Evolutionary conservation across 768 basidiomycete genomes (phyloP).

Genomic region (Tephrocybe rancida): DNA sequence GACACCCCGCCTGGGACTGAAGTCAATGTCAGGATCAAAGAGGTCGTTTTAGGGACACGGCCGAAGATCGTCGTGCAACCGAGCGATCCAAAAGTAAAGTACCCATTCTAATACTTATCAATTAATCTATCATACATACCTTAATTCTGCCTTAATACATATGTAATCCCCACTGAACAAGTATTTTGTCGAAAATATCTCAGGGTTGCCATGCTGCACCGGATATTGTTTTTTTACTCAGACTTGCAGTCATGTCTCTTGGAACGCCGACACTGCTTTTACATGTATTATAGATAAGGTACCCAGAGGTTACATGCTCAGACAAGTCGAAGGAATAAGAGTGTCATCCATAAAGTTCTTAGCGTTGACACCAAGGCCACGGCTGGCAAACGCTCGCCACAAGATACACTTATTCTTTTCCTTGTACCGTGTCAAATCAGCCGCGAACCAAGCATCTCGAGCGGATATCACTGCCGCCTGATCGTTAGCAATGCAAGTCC

Average conservation of each 20-base stretch:
- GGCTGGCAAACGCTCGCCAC: constrained; percentile 43
- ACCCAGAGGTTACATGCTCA: too few species aligned
- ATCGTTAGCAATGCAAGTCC: background rate
- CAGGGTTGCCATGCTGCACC: too few species aligned
- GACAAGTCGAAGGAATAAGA: background rate
- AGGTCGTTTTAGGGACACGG: background rate
- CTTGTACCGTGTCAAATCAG: constrained; percentile 38
- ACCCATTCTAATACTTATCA: too few species aligned
- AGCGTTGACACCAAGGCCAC: constrained; percentile 32
- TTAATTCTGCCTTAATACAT: too few species aligned
- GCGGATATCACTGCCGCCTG: constrained; percentile 27
- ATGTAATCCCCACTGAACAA: too few species aligned
- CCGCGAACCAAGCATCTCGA: constrained; percentile 43
- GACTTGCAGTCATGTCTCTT: too few species aligned
- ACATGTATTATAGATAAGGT: too few species aligned
- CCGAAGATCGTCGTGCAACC: background rate
- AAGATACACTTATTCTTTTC: constrained; percentile 39
- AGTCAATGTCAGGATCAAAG: background rate
- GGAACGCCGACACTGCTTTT: too few species aligned
- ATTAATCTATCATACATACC: too few species aligned
- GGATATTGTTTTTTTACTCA: too few species aligned
- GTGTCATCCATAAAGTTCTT: constrained; percentile 2
- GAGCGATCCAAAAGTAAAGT: background rate
- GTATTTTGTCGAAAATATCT: too few species aligned
- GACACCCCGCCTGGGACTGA: background rate